Percentiles rank a stretch among this genome's conserved stretches.
These are phyloP conservation scores for Aspergillus pseudonomiae DNA, from an alignment of 2,329 filamentous ascomycete genomes.

Conservation along the genomic window DNA sequence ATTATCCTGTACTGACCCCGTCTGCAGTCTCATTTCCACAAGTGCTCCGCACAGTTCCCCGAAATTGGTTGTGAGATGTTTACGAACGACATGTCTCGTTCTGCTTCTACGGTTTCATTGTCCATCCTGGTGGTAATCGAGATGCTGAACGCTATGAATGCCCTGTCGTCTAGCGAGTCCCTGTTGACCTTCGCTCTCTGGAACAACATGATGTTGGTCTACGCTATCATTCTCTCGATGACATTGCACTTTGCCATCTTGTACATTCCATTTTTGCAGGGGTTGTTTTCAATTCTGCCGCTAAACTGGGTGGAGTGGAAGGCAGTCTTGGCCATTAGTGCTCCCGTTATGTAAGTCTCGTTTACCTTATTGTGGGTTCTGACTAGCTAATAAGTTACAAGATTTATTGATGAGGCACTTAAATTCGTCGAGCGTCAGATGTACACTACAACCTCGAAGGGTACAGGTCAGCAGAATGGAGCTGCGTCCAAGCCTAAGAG, in stretches of 20 bases:
- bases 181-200: slow-evolving; percentile 92
- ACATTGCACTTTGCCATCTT: slow-evolving; percentile 89
- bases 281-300: slow-evolving; percentile 86
- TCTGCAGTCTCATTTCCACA: slow-evolving; percentile 78
- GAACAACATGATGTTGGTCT: slow-evolving; percentile 98
- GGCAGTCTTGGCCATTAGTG: slow-evolving; percentile 84
- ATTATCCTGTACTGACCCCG: slow-evolving; percentile 9
- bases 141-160: slow-evolving; percentile 99
- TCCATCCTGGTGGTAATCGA: slow-evolving; percentile 94
- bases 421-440: slow-evolving; percentile 74
- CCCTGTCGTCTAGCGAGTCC: slow-evolving; percentile 91
- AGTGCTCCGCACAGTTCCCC: slow-evolving; percentile 81
- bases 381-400: slow-evolving; percentile 39
- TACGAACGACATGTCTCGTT: slow-evolving; percentile 78
- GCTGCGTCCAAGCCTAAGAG: slow-evolving; percentile 39
- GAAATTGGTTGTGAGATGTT: slow-evolving; percentile 95
- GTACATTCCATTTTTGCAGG: slow-evolving; percentile 87
- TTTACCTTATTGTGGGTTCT: not conserved
- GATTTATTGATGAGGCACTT: slow-evolving; percentile 79
- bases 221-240: slow-evolving; percentile 92
- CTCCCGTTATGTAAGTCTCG: slow-evolving; percentile 81
- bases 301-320: slow-evolving; percentile 87
- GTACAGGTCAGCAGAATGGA: slow-evolving; percentile 33
- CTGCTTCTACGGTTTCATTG: slow-evolving; percentile 89
- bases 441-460: slow-evolving; percentile 48